Evolutionary conservation across 352 stramenopile species (phyloP), one percentile per base, ranked within the genome.

Genomic region (Pythium sp.): DNA sequence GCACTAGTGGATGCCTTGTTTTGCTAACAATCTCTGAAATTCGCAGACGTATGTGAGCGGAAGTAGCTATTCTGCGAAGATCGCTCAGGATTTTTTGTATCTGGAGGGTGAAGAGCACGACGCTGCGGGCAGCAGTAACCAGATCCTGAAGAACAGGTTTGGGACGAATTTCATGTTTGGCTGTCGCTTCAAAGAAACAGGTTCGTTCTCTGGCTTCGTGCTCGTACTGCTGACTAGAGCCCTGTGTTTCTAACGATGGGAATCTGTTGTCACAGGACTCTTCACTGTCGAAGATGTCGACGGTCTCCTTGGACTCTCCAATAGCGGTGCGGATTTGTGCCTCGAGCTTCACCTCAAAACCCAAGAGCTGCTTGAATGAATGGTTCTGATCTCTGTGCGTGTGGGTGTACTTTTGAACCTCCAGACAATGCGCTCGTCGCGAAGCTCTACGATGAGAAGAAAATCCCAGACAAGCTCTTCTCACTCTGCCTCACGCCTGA

Each of bases 251-350:
- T 43, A 43, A 43, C 11, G 15, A 11, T 43, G 36, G 3, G 11
- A 5, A 43, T 43, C 20, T 28, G 12, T 54, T 32, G 18, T 32
- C 22, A 14, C 30, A 74, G 77, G 75, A 6, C 64, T 92, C 24
- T 92, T 93, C 71, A 80, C 90, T 64, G 82, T 77, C 8, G 80
- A 88, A 43, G 79, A 87, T 24, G 82, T 84, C 8, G 81, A 91
- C 56, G 87, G 88, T 36, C 92, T 93, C 69, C 90, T 95, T 76
- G 88, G 88, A 7, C 66, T 95, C 15, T 79, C 84, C 8, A 91
- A 91, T 57, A 81, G 70, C 56, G 75, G 79, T 85, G 18, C 22
- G 34, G 55, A 5, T 46, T 30, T 43, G 22, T 47, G 15, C 1
- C 5, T n/a, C 15, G 6, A 15, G 14, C 41, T n/a, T 47, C 41